Conservation (phyloP, 768 basidiomycete genomes). For the Suillus cothurnatus region DNA sequence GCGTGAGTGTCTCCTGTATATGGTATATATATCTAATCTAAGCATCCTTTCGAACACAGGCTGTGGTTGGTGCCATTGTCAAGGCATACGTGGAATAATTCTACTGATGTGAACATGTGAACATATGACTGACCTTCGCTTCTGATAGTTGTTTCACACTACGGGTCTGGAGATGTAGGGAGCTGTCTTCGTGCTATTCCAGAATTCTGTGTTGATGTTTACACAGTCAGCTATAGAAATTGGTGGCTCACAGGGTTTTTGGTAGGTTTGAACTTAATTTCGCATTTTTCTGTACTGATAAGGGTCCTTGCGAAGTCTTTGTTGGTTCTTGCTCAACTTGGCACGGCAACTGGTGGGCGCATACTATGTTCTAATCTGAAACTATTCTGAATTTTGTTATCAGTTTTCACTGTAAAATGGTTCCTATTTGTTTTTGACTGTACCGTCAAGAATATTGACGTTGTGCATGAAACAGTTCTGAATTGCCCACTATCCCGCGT, state of each 20-base stretch:
- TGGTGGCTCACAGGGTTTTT: conserved; percentile 45
- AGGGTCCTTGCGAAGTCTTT: conserved; percentile 37
- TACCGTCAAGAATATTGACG: not conserved
- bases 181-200: conserved; percentile 14
- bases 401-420: conserved; percentile 50
- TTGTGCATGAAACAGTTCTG: conserved; percentile 33
- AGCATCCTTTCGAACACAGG: conserved; percentile 32
- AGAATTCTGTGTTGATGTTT: not conserved
- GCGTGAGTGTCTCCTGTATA: conserved; percentile 26
- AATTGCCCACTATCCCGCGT: conserved; percentile 43
- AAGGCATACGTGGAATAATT: conserved; percentile 44
- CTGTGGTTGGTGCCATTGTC: conserved; percentile 56
- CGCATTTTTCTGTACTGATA: not conserved
- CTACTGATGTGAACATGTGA: not conserved
- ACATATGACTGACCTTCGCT: not conserved
- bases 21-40: conserved; percentile 9
- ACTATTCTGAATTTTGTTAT: conserved; percentile 4
- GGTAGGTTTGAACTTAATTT: conserved; percentile 35
- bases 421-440: conserved; percentile 23
- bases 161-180: conserved; percentile 64
- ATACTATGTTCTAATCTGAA: not conserved
- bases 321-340: conserved; percentile 52
- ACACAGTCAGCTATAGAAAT: conserved; percentile 59
- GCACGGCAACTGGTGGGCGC: conserved; percentile 41
- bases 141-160: conserved; percentile 51